Base-by-base conservation (phyloP, 768 basidiomycete species). In the Galerina sulciceps region DNA sequence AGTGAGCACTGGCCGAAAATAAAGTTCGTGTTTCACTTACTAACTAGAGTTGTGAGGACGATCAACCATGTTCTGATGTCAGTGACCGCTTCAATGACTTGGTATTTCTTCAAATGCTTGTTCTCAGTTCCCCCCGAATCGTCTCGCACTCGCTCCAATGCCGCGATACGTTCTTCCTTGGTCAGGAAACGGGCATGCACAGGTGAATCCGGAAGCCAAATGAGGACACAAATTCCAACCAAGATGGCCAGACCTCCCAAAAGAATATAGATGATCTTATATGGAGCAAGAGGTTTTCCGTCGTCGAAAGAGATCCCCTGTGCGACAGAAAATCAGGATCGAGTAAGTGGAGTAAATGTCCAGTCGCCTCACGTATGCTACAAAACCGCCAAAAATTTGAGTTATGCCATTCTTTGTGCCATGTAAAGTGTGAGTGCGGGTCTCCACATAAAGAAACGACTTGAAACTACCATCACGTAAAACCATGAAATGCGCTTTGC, bases 141-240 rank as follows among this genome's bases (percentile, higher is more conserved):
- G 58, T 87, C 78, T n/a, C 85, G 82, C 10, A 89, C 85, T 41
- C 88, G 81, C 67, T 89, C 88, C 36, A 88, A 69, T 2, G 79
- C 85, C 40, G 86, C 85, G 44, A 88, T 79, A 4, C 85, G 77
- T 61, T 89, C 87, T 64, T 87, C 82, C 53, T 75, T 76, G 0
- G 79, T 84, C 14, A 88, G 73, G 65, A 85, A 79, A 4, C 64
- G 70, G 1, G 88, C 86, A 61, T 83, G 81, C 3, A 87, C 83
- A 4, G 86, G 87, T 0, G 86, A 87, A 66, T 89, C 86, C 0
- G 87, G 86, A 14, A 89, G 74, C 81, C 80, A 85, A 9, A 88
- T 71, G 9, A 88, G 67, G 3, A 88, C 83, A 43, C 74, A 71
- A 22, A 83, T 61, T 6, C 85, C 87, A 36, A 89, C 79, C 3